phyloP scores from a whole-genome alignment of 495 filamentous ascomycete genomes.

The Tuber magnatum region DNA sequence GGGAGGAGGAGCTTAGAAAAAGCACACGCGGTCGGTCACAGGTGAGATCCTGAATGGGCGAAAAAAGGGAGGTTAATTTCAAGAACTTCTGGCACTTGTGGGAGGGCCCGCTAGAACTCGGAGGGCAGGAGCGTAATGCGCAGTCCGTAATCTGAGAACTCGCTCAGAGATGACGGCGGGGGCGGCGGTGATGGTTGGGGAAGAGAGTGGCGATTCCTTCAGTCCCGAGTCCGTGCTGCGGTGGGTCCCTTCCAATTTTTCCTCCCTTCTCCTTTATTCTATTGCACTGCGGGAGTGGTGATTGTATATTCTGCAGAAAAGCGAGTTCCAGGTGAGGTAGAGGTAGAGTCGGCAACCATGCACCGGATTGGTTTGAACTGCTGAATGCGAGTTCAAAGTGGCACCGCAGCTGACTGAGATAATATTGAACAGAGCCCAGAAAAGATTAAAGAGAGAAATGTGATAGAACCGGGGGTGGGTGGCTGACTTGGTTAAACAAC shows the following conservation, averaged over 20 bases:
- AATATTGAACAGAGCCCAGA: not conserved
- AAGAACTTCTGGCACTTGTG: constrained; percentile 13
- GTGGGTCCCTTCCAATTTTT: constrained; percentile 26
- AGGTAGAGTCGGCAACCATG: constrained; percentile 24
- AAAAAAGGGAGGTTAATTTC: constrained; percentile 14
- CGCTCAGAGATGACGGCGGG: constrained; percentile 19
- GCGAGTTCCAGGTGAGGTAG: constrained; percentile 32
- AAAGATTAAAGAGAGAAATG: not conserved
- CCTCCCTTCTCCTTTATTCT: constrained; percentile 26
- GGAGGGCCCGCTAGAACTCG: constrained; percentile 6
- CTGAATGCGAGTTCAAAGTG: not conserved
- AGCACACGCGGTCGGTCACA: constrained; percentile 27
- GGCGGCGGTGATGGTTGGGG: constrained; percentile 20
- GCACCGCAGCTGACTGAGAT: not conserved
- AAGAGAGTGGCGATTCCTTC: constrained; percentile 15
- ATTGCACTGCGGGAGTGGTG: constrained; percentile 23
- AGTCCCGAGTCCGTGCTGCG: constrained; percentile 25
- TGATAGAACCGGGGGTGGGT: not conserved
- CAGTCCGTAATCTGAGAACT: constrained; percentile 10
- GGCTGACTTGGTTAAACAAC: not conserved
- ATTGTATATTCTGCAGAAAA: constrained; percentile 20
- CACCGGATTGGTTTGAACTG: not conserved
- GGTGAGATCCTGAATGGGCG: constrained; percentile 19
- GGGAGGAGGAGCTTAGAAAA: constrained; percentile 3
- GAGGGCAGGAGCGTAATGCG: constrained; percentile 4